Evolutionary conservation across 441 rosid genomes (phyloP), one percentile per base, ranked within the genome.

Genomic region (Lagerstroemia fauriei): DNA sequence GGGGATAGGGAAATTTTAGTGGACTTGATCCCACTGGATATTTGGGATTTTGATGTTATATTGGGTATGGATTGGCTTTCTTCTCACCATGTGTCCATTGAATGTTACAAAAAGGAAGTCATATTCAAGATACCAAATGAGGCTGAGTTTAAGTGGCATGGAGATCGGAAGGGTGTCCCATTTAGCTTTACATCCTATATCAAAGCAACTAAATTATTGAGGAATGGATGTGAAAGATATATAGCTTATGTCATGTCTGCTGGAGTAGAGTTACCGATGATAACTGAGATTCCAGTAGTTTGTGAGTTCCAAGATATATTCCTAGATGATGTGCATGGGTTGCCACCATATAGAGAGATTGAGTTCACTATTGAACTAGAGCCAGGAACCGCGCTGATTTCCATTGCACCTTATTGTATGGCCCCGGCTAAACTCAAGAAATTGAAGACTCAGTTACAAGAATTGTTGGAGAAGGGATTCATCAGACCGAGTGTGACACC

Each of bases 381-480:
- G 1, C 41, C 9, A 13, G 12, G 63, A 1, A 34, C 29, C 1
- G 3, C 78, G 6, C 65, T 32, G 1, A 76, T 76, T 27, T 76
- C 78, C 2, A 48, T 38, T 25, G 31, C 65, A 34, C 78, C 78
- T 24, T 75, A 46, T 75, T 17, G 78, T 24, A 75, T 75, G 78
- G 7, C 61, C 27, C 78, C 63, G 11, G 14, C 57, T 3, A 0
- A 53, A 20, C 59, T 53, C 22, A 16, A 75, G 12, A 63, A 75
- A 34, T 24, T 75, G 46, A 77, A 77, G 69, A 34, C 11, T 1
- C 61, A 50, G 1, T 34, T 29, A 10, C 22, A n/a, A 77, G 25
- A 56, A 22, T 22, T 77, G 27, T 20, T 75, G 17, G 53, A 75
- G 27, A 75, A 31, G 22, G 78, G 53, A 46, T 75, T 75, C 14